These are phyloP conservation scores for Reutealis trisperma DNA, from an alignment of 345 rosid genomes.

Conservation along the genomic window DNA sequence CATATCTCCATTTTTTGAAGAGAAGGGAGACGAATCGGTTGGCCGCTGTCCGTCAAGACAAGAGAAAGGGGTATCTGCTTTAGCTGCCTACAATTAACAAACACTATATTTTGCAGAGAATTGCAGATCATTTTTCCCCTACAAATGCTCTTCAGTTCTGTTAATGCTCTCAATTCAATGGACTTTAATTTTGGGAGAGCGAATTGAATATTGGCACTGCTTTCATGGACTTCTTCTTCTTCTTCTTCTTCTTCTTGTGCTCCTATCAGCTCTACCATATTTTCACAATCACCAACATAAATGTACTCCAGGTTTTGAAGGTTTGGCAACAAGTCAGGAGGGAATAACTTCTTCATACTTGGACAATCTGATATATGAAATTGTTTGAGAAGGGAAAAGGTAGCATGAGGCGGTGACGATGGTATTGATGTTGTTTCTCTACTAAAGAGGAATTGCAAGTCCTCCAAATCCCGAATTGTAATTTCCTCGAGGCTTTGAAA, in stretches of 20 bases:
- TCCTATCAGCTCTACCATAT: slow-evolving; percentile 22
- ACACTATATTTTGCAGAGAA: neutral
- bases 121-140: neutral
- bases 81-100: neutral
- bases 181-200: slow-evolving; percentile 4
- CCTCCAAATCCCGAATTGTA: neutral
- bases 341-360: slow-evolving; percentile 3
- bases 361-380: neutral
- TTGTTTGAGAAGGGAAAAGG: neutral
- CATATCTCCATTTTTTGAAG: neutral
- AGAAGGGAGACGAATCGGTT: neutral
- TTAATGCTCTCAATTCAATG: neutral
- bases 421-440: neutral
- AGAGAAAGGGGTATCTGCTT: neutral
- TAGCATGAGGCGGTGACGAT: neutral
- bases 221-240: neutral
- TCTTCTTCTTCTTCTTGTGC: neutral
- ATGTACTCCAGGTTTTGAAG: slow-evolving; percentile 6
- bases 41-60: neutral
- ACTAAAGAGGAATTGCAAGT: neutral
- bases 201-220: neutral
- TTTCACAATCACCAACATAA: neutral
- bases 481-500: slow-evolving; percentile 3
- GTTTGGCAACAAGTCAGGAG: slow-evolving; percentile 2
- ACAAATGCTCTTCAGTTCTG: slow-evolving; percentile 10